These are phyloP conservation scores for Calonectria multiphialidica DNA, from an alignment of 2,329 filamentous ascomycete genomes.

Conservation along the genomic window DNA sequence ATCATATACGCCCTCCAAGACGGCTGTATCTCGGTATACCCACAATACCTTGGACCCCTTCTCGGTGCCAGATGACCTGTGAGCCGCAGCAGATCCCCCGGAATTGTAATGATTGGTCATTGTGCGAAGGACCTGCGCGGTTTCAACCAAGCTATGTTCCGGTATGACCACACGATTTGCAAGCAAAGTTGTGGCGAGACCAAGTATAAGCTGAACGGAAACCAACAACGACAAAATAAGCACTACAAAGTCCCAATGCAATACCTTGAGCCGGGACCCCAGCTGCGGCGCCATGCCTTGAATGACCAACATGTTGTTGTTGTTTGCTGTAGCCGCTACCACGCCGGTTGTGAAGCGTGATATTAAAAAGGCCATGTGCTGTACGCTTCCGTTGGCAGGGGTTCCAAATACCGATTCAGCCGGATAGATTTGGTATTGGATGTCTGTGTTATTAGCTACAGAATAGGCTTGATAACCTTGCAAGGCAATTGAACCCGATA, in stretches of 20 bases:
- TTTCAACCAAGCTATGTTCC: background rate
- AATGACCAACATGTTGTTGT: conserved; percentile 41
- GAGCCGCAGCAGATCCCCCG: no score
- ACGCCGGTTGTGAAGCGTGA: conserved; percentile 52
- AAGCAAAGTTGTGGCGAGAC: background rate
- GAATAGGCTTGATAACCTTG: conserved; percentile 40
- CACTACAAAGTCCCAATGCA: conserved; percentile 40
- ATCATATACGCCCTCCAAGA: background rate
- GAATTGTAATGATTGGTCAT: background rate
- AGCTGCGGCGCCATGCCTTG: conserved; percentile 47
- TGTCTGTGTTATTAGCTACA: background rate
- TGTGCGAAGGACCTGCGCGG: background rate
- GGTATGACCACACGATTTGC: conserved; percentile 4
- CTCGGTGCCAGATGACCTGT: no score
- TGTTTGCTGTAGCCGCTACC: conserved; percentile 48
- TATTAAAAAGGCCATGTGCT: conserved; percentile 51
- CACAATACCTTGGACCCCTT: background rate
- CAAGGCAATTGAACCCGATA: conserved; percentile 35
- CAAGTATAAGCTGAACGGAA: background rate
- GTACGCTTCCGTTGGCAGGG: conserved; percentile 44
- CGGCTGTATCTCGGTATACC: background rate
- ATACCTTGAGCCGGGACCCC: conserved; percentile 48
- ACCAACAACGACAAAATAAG: background rate
- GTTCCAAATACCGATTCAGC: conserved; percentile 53
- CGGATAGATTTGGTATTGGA: conserved; percentile 54